Evolutionary conservation across 176 grass and related monocot genomes (phyloP), one percentile per base, ranked within the genome.

Genomic region (Musa itinerans): DNA sequence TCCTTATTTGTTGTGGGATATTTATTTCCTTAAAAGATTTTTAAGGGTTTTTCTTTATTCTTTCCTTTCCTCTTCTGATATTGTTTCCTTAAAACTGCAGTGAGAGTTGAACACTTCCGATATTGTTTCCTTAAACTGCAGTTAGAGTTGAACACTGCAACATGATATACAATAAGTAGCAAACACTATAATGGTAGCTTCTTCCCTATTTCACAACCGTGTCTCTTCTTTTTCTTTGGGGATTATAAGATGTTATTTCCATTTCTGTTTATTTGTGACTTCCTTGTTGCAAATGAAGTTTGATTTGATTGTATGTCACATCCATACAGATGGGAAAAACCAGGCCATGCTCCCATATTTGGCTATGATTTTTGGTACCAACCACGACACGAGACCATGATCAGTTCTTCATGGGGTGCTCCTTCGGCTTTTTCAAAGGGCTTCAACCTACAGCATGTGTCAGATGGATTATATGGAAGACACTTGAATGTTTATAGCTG

Each of bases 331-430:
- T 99, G 95, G 95, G 95, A 99, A 81, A 93, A 87, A 81, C 86
- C 90, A 65, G 90, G 95, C 48, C 84, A 98, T 65, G 86, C 78
- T 54, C 95, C 90, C 23, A 51, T 79, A 25, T 99, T 99, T 84
- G 95, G 95, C 43, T 99, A 94, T 81, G 90, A 99, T 77, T 99
- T 82, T 83, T 94, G 95, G 90, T 99, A 99, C 73, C 88, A 94
- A 10, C 95, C 95, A 53, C 86, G 88, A 50, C 95, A 99, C 79
- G 87, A 91, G 76, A 94, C 90, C 1, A 99, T 99, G 95, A 99
- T 99, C 55, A 99, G 90, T 70, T 91, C 90, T 15, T 89, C 95
- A 24, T 99, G 90, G 95, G 95, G 90, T 52, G 88, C 90, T 69
- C 90, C 90, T 25, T 79, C 80, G 3, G 90, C 90, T 11, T 94